Conservation (phyloP, 176 grass and related monocot genomes). For the sorghum (Sorghum bicolor) region DNA sequence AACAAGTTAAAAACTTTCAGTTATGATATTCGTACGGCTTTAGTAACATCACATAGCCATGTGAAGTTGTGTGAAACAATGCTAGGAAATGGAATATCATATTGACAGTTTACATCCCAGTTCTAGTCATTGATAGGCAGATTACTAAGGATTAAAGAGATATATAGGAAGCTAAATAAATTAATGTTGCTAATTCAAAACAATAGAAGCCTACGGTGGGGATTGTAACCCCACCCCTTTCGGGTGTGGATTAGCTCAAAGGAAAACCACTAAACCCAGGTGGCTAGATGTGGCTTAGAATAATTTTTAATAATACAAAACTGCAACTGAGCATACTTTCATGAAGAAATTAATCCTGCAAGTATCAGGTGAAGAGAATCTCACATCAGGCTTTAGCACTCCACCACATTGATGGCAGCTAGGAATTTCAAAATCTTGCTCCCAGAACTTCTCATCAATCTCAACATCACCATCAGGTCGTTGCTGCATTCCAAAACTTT, state of each 20-base stretch:
- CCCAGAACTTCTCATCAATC: slow-evolving; percentile 97
- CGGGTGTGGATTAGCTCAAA: neutral
- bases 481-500: slow-evolving; percentile 89
- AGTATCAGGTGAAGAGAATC: neutral
- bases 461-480: slow-evolving; percentile 96
- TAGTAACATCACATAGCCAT: neutral
- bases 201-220: neutral
- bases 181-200: neutral
- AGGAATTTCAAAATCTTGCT: slow-evolving; percentile 90
- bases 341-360: neutral
- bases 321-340: neutral
- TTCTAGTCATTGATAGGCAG: neutral
- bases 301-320: neutral
- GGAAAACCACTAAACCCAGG: neutral
- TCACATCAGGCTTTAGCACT: slow-evolving; percentile 92
- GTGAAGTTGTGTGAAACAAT: neutral
- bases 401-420: slow-evolving; percentile 74
- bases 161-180: neutral
- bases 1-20: slow-evolving; percentile 7
- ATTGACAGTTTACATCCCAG: neutral
- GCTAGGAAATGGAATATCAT: neutral
- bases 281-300: neutral
- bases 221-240: too few relatives aligned
- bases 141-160: neutral
- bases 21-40: neutral